Base-by-base conservation (phyloP, 306 rosid species). In the Glycyrrhiza uralensis region DNA sequence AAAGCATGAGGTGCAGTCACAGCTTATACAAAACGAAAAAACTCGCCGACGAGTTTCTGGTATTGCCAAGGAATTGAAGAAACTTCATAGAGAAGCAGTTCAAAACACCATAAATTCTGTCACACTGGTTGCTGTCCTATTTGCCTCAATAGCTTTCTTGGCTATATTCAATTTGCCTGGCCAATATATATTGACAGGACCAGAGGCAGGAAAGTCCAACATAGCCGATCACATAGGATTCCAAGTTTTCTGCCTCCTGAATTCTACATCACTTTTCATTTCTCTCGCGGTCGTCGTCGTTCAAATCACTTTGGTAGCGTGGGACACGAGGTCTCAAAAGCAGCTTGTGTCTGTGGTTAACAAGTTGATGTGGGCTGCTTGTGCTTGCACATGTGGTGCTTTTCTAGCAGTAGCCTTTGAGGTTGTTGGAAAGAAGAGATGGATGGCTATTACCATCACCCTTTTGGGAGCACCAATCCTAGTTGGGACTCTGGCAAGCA, bases 341-440 rank as follows among this genome's bases (percentile, higher is more conserved):
- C 95, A 86, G 90, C 82, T 94, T 4, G 97, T 94, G 11, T 94
- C 99, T 0, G 97, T 94, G 15, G 96, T 94, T 33, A 94, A 94
- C 84, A 94, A 91, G 84, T 76, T 94, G 10, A 91, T 94, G 99
- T 91, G 97, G 99, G 92, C 84, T 49, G 99, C 99, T 24, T 94
- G 99, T 60, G 85, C 95, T 33, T 94, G 99, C 89, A 94, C 97
- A 17, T 86, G 90, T 12, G 99, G 96, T 52, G 97, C 97, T 46
- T 94, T 87, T 55, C 83, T 91, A 12, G 80, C 96, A 0, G 82
- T 94, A 55, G 89, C 97, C 68, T 94, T 72, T 67, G 92, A 82
- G 46, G 88, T 94, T 24, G 97, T 91, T 41, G 99, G 99, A 63
- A 46, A 75, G 6, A 57, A 41, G 12, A 74, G 72, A 51, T 89